Conservation (phyloP, 192 early-diverging fungal species). For the Borealophlyctis nickersoniae region DNA sequence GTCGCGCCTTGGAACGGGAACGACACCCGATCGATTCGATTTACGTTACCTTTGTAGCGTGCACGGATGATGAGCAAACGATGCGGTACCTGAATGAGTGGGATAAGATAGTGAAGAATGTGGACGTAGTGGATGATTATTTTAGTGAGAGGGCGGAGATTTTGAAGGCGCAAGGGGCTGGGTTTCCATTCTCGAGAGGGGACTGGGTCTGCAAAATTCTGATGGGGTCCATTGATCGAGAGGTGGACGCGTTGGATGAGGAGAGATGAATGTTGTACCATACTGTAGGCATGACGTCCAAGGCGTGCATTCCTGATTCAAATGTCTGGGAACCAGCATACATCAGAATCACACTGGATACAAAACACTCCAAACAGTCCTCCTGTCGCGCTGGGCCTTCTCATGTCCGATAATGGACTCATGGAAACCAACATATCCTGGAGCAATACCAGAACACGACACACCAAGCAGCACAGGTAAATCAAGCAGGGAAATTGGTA, state of each 20-base stretch:
- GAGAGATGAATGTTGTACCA: too few species aligned
- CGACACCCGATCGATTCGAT: neutral
- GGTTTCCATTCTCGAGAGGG: neutral
- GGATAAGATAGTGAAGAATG: neutral
- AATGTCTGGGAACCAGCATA: neutral
- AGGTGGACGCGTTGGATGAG: neutral
- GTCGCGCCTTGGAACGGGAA: neutral
- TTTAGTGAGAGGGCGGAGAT: neutral
- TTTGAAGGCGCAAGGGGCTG: neutral
- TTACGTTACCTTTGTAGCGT: slow-evolving; percentile 5
- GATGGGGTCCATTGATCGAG: neutral
- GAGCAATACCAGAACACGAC: neutral
- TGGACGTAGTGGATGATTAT: slow-evolving; percentile 9
- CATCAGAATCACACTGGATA: neutral
- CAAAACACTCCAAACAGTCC: too few species aligned
- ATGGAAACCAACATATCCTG: neutral
- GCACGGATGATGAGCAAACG: neutral
- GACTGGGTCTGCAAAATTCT: slow-evolving; percentile 7
- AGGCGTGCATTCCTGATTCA: neutral
- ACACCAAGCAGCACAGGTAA: too few species aligned
- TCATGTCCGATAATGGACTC: too few species aligned
- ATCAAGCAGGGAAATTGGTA: neutral
- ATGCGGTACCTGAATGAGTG: neutral
- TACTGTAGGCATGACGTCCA: neutral
- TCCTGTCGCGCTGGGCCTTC: too few species aligned